Percentiles rank a stretch among this genome's conserved stretches.
These are phyloP conservation scores for Mariannaea sp. DNA, from an alignment of 2,329 filamentous ascomycete genomes.

Conservation along the genomic window DNA sequence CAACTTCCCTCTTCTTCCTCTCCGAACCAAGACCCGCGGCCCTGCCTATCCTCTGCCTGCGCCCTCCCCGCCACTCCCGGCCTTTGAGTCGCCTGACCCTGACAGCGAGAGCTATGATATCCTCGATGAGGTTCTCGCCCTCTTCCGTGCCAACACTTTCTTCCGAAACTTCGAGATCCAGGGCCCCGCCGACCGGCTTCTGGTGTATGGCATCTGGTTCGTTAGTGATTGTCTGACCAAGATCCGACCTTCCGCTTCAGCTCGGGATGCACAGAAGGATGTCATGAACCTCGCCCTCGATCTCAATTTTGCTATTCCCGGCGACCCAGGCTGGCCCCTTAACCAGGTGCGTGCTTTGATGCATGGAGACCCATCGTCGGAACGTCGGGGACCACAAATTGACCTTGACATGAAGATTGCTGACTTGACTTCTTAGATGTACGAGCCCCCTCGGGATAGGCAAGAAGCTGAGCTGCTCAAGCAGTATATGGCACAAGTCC, in stretches of 20 bases:
- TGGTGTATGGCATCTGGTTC: slow-evolving; percentile 97
- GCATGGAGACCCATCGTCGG: no score
- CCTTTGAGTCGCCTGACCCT: slow-evolving; percentile 72
- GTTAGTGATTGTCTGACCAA: slow-evolving; percentile 88
- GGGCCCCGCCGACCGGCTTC: slow-evolving; percentile 87
- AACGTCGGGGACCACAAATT: no score
- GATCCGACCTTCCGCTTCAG: slow-evolving; percentile 75
- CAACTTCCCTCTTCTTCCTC: slow-evolving; percentile 92
- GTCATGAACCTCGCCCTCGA: slow-evolving; percentile 91
- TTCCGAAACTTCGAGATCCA: slow-evolving; percentile 99
- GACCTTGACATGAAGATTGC: not conserved
- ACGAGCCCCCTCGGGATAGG: slow-evolving; percentile 83
- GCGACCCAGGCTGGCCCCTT: slow-evolving; percentile 88
- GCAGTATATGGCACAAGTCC: slow-evolving; percentile 89
- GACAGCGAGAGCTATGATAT: slow-evolving; percentile 95
- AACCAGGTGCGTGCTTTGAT: slow-evolving; percentile 68
- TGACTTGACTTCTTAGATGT: slow-evolving; percentile 61
- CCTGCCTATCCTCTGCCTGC: slow-evolving; percentile 82
- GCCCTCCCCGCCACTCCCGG: slow-evolving; percentile 61
- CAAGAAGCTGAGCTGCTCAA: slow-evolving; percentile 88
- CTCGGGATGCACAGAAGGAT: slow-evolving; percentile 68
- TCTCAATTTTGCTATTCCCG: slow-evolving; percentile 89
- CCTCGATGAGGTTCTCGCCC: slow-evolving; percentile 86
- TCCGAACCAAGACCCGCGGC: slow-evolving; percentile 94
- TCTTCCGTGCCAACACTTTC: slow-evolving; percentile 98